Evolutionary conservation across 1,284 basidiomycete genomes (phyloP).

Genomic region (Rhodotorula sp.): DNA sequence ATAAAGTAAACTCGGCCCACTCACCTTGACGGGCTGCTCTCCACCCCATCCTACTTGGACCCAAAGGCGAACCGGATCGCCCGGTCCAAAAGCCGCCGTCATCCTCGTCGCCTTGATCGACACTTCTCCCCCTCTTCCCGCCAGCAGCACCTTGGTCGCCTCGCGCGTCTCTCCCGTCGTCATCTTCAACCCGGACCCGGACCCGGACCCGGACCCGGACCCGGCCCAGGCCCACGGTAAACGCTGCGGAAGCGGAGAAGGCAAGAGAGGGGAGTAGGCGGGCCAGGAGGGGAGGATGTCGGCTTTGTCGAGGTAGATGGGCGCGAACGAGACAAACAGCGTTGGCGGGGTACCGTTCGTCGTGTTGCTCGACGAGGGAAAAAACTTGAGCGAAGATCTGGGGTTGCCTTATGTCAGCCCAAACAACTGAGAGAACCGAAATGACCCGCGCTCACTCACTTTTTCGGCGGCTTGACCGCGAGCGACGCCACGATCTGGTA

Average conservation of each 20-base stretch:
- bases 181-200: too few relatives aligned
- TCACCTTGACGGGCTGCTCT: constrained; percentile 10
- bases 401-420: too few relatives aligned
- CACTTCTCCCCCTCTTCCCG: constrained; percentile 19
- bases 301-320: constrained; percentile 29
- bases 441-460: too few relatives aligned
- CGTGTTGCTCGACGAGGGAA: neutral
- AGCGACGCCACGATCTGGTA: constrained; percentile 36
- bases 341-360: constrained; percentile 17
- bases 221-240: constrained; percentile 36
- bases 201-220: too few relatives aligned
- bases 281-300: constrained; percentile 31
- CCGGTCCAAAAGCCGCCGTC: constrained; percentile 28
- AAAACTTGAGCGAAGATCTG: neutral
- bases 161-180: constrained; percentile 28
- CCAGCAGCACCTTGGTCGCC: neutral
- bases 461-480: constrained; percentile 23
- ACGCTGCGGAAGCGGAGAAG: constrained; percentile 2
- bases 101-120: constrained; percentile 19
- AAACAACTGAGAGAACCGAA: too few relatives aligned
- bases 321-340: constrained; percentile 13
- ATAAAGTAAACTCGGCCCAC: too few relatives aligned
- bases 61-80: constrained; percentile 19
- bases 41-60: constrained; percentile 27
- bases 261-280: constrained; percentile 18